These are phyloP conservation scores for Plectosphaerella cucumerina DNA, from an alignment of 2,329 filamentous ascomycete species.

Conservation along the genomic window DNA sequence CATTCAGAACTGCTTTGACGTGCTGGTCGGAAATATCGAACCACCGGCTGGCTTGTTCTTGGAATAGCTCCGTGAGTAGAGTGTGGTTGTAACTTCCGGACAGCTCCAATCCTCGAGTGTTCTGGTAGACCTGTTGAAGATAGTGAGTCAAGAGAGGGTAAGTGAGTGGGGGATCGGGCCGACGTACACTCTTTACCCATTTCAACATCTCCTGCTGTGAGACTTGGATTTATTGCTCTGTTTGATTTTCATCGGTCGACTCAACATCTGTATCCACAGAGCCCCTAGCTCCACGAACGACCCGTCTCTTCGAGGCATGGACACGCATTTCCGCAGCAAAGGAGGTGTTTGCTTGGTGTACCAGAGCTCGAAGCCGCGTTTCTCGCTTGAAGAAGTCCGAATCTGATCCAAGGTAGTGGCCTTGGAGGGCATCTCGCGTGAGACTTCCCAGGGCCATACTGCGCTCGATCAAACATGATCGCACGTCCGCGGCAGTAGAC, in stretches of 20 bases:
- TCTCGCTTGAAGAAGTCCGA: conserved; percentile 22
- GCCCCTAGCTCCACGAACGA: too few species aligned
- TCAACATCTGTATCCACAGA: background rate
- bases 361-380: conserved; percentile 47
- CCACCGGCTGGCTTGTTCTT: conserved; percentile 55
- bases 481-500: conserved; percentile 41
- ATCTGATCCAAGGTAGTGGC: conserved; percentile 48
- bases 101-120: conserved; percentile 39
- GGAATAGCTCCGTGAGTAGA: conserved; percentile 56
- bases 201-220: conserved; percentile 17
- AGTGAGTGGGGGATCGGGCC: background rate
- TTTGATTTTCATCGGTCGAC: background rate
- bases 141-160: background rate
- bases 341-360: conserved; percentile 43
- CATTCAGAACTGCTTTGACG: conserved; percentile 38
- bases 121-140: background rate
- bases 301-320: too few species aligned
- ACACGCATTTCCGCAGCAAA: conserved; percentile 41
- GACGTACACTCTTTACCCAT: conserved; percentile 20
- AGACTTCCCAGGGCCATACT: conserved; percentile 39
- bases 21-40: background rate
- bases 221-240: background rate
- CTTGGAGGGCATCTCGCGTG: conserved; percentile 40
- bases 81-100: conserved; percentile 58
- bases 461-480: conserved; percentile 40